Conservation (phyloP, 306 rosid genomes). For the Trichosanthes truncata region DNA sequence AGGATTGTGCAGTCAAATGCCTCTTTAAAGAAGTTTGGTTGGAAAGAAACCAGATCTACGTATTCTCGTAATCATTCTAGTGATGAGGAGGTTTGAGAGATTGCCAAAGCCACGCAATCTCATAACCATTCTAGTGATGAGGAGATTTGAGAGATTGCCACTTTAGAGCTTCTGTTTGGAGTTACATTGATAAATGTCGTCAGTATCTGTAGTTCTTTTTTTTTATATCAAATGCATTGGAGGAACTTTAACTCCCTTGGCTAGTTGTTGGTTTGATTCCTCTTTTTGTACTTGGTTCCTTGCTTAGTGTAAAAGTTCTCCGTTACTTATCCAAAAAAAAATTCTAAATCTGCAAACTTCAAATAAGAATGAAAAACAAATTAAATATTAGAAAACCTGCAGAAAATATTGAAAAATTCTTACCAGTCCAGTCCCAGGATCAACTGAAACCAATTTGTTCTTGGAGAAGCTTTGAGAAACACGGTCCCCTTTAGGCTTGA, state of each 20-base stretch:
- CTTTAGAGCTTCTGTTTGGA: not conserved
- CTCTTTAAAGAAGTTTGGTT: not conserved
- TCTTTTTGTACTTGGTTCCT: not conserved
- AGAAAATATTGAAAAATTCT: slow-evolving; percentile 4
- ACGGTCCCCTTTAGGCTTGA: slow-evolving; percentile 24
- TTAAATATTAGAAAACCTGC: not conserved
- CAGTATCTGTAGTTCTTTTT: not conserved
- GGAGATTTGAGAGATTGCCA: not conserved
- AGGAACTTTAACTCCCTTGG: not conserved
- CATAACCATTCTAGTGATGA: not conserved
- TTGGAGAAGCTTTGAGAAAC: slow-evolving; percentile 25
- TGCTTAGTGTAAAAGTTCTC: not conserved
- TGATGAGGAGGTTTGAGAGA: not conserved
- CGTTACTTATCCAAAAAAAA: not conserved
- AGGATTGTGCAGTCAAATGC: not conserved
- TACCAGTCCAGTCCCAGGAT: slow-evolving; percentile 43
- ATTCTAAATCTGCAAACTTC: not conserved
- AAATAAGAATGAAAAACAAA: not conserved
- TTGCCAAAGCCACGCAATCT: not conserved
- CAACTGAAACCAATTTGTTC: slow-evolving; percentile 22
- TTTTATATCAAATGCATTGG: not conserved
- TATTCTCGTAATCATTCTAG: not conserved
- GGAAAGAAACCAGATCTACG: not conserved
- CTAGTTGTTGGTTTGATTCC: not conserved
- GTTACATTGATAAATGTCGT: not conserved